Percentiles rank a stretch among this genome's conserved stretches.
These are phyloP conservation scores for Madurella mycetomatis DNA, from an alignment of 2,329 filamentous ascomycete species.

Conservation along the genomic window DNA sequence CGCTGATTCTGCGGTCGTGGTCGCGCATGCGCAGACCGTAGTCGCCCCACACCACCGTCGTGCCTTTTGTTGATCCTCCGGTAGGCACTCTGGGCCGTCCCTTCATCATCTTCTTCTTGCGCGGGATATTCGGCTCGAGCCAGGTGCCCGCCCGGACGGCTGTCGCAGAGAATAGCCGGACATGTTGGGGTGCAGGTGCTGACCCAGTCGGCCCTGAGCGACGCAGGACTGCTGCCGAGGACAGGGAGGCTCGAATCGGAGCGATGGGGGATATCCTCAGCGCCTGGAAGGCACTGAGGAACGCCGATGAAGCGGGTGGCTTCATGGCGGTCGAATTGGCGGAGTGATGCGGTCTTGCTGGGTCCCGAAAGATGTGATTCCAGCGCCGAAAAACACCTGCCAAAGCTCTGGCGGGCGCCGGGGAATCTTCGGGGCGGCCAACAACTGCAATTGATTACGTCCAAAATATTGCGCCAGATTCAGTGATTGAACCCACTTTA, in stretches of 20 bases:
- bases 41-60: slow-evolving; percentile 93
- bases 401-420: background rate
- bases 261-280: slow-evolving; percentile 43
- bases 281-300: slow-evolving; percentile 49
- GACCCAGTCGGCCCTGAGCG: slow-evolving; percentile 30
- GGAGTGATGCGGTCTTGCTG: slow-evolving; percentile 6
- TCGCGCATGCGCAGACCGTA: slow-evolving; percentile 92
- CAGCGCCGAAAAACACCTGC: slow-evolving; percentile 12
- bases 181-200: slow-evolving; percentile 38
- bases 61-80: slow-evolving; percentile 86
- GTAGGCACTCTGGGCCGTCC: slow-evolving; percentile 83
- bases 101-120: slow-evolving; percentile 87
- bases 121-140: slow-evolving; percentile 72
- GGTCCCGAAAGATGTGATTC: background rate
- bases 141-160: slow-evolving; percentile 59
- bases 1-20: slow-evolving; percentile 85
- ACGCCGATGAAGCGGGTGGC: slow-evolving; percentile 38
- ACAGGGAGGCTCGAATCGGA: slow-evolving; percentile 36
- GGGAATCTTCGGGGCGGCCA: slow-evolving; percentile 5
- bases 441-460: too few relatives aligned
- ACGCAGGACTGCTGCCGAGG: slow-evolving; percentile 28
- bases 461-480: too few relatives aligned
- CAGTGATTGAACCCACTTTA: too few relatives aligned
- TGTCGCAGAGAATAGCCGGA: slow-evolving; percentile 70
- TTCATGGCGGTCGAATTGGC: slow-evolving; percentile 38